phyloP scores from a whole-genome alignment of 1,284 basidiomycete species.

The Trichosporon ovoides region DNA sequence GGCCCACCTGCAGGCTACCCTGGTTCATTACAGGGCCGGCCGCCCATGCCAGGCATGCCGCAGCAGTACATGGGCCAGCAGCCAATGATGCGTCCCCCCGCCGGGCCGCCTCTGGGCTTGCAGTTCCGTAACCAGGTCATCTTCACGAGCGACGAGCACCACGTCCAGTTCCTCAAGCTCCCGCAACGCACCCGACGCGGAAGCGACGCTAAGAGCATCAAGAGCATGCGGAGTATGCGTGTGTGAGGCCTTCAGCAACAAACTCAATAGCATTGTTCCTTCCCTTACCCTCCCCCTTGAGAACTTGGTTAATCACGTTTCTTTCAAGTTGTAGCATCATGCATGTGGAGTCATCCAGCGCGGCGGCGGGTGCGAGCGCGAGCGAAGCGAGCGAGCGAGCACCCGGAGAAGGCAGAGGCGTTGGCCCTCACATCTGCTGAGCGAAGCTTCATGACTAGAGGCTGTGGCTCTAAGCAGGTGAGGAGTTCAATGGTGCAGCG shows the following conservation, averaged over 20 bases:
- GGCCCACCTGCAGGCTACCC: conserved; percentile 7
- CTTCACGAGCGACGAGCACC: conserved; percentile 46
- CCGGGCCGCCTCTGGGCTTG: conserved; percentile 19
- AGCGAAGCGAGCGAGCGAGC: neutral
- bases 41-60: conserved; percentile 7
- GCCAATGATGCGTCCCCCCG: conserved; percentile 8
- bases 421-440: too few species aligned
- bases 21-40: conserved; percentile 9
- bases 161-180: conserved; percentile 49
- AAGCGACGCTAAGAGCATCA: conserved; percentile 2
- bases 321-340: conserved; percentile 7
- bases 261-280: too few species aligned
- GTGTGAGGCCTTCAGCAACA: conserved; percentile 57
- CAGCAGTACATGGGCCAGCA: conserved; percentile 8
- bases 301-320: conserved; percentile 3
- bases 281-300: too few species aligned
- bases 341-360: neutral
- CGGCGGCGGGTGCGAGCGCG: neutral
- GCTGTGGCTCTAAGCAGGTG: too few species aligned
- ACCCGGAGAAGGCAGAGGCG: too few species aligned
- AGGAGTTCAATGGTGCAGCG: too few species aligned
- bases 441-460: too few species aligned
- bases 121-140: conserved; percentile 43
- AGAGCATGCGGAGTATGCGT: conserved; percentile 51
- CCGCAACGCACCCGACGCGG: conserved; percentile 17